Evolutionary conservation across 2,329 filamentous ascomycete species (phyloP).

Genomic region (Arthrobotrys sphaeroides): DNA sequence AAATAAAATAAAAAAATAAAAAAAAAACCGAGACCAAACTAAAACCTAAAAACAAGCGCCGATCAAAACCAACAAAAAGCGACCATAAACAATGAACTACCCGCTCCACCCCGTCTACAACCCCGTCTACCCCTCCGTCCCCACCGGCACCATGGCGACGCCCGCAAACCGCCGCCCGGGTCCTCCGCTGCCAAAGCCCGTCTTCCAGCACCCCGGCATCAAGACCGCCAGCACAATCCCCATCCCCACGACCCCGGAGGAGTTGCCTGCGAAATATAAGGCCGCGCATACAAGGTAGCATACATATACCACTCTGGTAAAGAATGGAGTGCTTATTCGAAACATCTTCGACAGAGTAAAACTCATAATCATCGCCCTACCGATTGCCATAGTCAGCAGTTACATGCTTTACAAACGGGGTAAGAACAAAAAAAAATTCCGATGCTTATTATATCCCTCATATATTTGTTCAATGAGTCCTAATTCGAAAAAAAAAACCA

Average conservation of each 20-base stretch:
- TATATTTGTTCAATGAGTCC: too few relatives aligned
- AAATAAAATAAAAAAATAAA: neutral
- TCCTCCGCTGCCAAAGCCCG: neutral
- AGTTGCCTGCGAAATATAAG: constrained; percentile 56
- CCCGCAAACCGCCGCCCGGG: constrained; percentile 10
- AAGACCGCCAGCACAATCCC: constrained; percentile 24
- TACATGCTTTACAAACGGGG: constrained; percentile 56
- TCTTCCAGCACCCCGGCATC: neutral
- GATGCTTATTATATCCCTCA: neutral
- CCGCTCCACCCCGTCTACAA: constrained; percentile 1
- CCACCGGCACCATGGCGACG: constrained; percentile 15
- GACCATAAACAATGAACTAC: neutral
- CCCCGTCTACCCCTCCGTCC: neutral
- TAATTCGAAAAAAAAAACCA: neutral
- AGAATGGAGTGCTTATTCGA: neutral
- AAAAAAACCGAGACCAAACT: neutral
- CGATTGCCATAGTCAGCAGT: constrained; percentile 56
- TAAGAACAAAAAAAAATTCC: constrained; percentile 15
- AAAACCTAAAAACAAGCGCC: too few relatives aligned
- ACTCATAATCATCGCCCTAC: constrained; percentile 56
- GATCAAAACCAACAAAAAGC: neutral
- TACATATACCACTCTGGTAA: neutral
- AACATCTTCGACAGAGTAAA: constrained; percentile 42
- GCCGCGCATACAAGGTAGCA: constrained; percentile 54
- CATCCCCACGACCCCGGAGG: constrained; percentile 43